Base-by-base conservation (phyloP, 495 filamentous ascomycete species). In the Podospora sp. region DNA sequence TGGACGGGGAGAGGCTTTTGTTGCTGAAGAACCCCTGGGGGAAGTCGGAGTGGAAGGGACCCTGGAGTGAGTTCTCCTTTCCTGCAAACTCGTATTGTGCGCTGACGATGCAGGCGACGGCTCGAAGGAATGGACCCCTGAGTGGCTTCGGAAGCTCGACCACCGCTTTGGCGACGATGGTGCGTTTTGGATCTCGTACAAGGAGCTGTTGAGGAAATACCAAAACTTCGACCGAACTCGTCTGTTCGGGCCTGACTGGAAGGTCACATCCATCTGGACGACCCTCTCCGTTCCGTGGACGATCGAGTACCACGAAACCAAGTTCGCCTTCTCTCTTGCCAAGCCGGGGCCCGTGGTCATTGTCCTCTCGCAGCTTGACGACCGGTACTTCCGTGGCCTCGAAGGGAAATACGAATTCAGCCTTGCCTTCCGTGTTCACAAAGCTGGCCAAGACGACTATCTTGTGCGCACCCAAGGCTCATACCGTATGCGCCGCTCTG, bases 141-240 rank as follows among this genome's bases (percentile, higher is more conserved):
- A 96, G 72, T 96, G 92, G 92, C 88, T 96, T 83, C 76, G 86
- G 50, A 88, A 88, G 64, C 83, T 97, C 0, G 82, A 85, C 27
- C 93, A 97, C 71, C 87, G 84, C 46, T 97, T 97, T 75, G 94
- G 94, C 33, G 90, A 97, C 71, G 94, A 97, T 72, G 93, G 93
- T 2, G 89, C 80, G 5, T 88, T 87, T 65, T 88, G 86, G 85
- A 88, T 88, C 65, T 81, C 83, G 40, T 96, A 93, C 73, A 83
- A 89, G 26, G 94, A 97, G 72, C 85, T 97, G 25, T 84, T 97
- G 7, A 87, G 88, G 55, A 92, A 94, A 72, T 97, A 92, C 69
- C 87, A 90, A 64, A 85, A 86, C 68, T 91, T 97, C 60, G 90
- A 95, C 70, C 89, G 93, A 25, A 97, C 93, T 0, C 86, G 94